Percentiles rank a stretch among this genome's conserved stretches.
phyloP scores from a whole-genome alignment of 495 filamentous ascomycete species.

The Aspergillus indologenus region DNA sequence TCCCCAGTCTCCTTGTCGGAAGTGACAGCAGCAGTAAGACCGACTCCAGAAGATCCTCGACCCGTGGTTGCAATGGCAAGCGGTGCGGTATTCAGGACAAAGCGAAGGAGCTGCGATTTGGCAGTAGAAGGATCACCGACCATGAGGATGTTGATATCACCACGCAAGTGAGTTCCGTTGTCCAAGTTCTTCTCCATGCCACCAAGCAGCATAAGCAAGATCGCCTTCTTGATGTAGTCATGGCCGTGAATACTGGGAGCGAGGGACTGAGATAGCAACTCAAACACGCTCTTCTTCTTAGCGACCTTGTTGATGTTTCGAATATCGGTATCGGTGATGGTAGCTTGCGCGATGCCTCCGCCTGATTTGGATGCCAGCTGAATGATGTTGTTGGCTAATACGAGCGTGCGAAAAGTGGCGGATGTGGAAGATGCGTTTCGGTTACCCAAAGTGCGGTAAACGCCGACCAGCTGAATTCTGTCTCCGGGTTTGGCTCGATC shows the following conservation, averaged over 20 bases:
- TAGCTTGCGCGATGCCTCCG: slow-evolving; percentile 86
- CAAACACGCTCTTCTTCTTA: slow-evolving; percentile 93
- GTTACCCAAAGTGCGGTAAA: slow-evolving; percentile 90
- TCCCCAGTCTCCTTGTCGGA: slow-evolving; percentile 97
- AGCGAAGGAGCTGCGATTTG: slow-evolving; percentile 95
- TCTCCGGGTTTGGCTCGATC: slow-evolving; percentile 95
- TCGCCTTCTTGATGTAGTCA: slow-evolving; percentile 97
- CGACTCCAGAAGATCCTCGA: slow-evolving; percentile 94
- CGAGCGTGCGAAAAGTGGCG: slow-evolving; percentile 86
- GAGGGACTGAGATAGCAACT: slow-evolving; percentile 89
- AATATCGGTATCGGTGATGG: slow-evolving; percentile 96
- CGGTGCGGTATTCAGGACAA: slow-evolving; percentile 95
- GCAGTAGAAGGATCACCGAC: slow-evolving; percentile 98
- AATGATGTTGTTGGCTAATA: slow-evolving; percentile 94
- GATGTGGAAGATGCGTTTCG: slow-evolving; percentile 83
- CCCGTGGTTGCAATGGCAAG: slow-evolving; percentile 97
- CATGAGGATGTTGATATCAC: slow-evolving; percentile 99
- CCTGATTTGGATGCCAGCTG: slow-evolving; percentile 94
- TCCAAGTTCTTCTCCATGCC: slow-evolving; percentile 99
- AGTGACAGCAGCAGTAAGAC: slow-evolving; percentile 96
- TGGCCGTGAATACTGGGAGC: slow-evolving; percentile 98
- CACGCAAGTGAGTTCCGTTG: slow-evolving; percentile 95
- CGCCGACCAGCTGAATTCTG: slow-evolving; percentile 91
- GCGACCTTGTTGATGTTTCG: slow-evolving; percentile 97
- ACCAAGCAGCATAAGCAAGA: slow-evolving; percentile 93